Evolutionary conservation across 1,284 basidiomycete genomes (phyloP).

Genomic region (Ustilago crameri): DNA sequence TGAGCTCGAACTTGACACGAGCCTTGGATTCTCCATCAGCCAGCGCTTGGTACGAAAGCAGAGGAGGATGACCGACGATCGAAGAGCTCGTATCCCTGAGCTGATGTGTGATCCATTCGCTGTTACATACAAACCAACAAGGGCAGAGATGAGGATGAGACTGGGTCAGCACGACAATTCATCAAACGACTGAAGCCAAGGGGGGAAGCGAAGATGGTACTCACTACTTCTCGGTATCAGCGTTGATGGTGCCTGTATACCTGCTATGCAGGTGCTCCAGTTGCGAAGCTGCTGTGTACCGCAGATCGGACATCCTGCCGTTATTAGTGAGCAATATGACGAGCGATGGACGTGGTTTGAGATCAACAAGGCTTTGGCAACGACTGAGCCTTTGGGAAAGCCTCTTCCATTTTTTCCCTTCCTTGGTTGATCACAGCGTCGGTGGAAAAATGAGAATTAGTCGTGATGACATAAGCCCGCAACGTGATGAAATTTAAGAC

Average conservation of each 20-base stretch:
- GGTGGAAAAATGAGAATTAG: background rate
- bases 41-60: conserved; percentile 87
- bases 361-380: conserved; percentile 2
- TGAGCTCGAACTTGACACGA: conserved; percentile 83
- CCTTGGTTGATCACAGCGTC: background rate
- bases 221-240: conserved; percentile 65
- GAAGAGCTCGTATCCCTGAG: conserved; percentile 92
- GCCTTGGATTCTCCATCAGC: conserved; percentile 92
- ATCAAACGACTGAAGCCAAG: conserved; percentile 11
- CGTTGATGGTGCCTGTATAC: conserved; percentile 82
- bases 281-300: conserved; percentile 55
- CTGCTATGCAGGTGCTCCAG: conserved; percentile 79
- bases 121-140: conserved; percentile 66
- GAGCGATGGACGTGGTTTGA: conserved; percentile 1
- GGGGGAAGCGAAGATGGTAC: conserved; percentile 20
- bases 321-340: background rate
- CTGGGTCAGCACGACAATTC: conserved; percentile 7
- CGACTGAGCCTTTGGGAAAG: background rate
- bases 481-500: conserved; percentile 3
- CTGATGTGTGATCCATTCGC: conserved; percentile 97
- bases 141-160: conserved; percentile 16
- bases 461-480: background rate
- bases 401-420: background rate
- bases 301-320: conserved; percentile 42
- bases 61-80: conserved; percentile 87